These are phyloP conservation scores for Neurospora sp. DNA, from an alignment of 495 filamentous ascomycete species.

Conservation along the genomic window DNA sequence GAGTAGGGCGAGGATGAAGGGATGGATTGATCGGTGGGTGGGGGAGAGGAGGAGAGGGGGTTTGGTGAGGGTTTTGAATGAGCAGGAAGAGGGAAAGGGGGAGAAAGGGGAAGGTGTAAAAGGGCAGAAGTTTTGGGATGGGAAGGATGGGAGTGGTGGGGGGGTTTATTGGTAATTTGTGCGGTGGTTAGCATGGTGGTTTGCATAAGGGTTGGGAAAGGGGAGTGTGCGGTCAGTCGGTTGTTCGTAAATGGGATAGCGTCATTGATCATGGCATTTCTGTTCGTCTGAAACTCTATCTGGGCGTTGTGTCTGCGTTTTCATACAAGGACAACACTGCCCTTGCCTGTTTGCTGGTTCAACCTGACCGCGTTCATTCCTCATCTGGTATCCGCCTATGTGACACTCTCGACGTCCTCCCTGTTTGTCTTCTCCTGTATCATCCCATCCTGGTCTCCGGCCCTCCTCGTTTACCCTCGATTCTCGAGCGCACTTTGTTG, in stretches of 20 bases:
- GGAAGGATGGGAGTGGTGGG: slow-evolving; percentile 31
- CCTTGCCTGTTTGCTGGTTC: neutral
- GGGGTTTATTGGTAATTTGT: slow-evolving; percentile 33
- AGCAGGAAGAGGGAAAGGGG: slow-evolving; percentile 14
- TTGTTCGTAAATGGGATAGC: neutral
- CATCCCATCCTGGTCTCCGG: neutral
- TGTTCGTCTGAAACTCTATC: neutral
- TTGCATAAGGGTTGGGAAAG: neutral
- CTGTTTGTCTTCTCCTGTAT: neutral
- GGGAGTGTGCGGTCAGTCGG: neutral
- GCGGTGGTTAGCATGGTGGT: neutral
- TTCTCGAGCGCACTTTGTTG: neutral
- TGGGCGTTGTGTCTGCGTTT: neutral
- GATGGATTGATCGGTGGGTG: slow-evolving; percentile 82
- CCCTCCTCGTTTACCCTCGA: neutral
- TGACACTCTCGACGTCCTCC: neutral
- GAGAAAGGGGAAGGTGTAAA: slow-evolving; percentile 10
- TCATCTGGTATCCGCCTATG: neutral
- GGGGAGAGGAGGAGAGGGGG: slow-evolving; percentile 76
- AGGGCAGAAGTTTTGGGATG: slow-evolving; percentile 28
- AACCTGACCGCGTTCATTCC: neutral
- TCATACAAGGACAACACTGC: neutral
- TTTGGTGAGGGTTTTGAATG: slow-evolving; percentile 44
- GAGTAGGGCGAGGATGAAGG: slow-evolving; percentile 72
- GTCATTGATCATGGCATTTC: neutral